phyloP scores from a whole-genome alignment of 1,139 yeast species.

The Suhomyces terraborum region DNA sequence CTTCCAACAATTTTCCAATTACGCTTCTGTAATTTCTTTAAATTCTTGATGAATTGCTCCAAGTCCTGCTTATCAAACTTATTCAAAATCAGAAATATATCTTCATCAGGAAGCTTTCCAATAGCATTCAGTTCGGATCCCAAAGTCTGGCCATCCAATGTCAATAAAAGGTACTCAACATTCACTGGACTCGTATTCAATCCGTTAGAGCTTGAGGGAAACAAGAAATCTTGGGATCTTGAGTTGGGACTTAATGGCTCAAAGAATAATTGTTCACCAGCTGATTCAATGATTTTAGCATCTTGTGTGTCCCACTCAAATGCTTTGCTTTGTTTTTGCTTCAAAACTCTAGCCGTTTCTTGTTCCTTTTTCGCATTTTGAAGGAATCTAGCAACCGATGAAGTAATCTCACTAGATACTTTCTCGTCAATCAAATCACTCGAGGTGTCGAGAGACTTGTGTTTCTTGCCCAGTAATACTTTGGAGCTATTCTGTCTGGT shows the following conservation, averaged over 20 bases:
- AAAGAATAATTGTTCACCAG: slow-evolving; percentile 52
- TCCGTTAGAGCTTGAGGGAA: slow-evolving; percentile 5
- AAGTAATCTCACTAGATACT: slow-evolving; percentile 3
- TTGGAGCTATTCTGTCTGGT: neutral
- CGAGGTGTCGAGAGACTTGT: neutral
- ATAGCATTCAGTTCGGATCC: slow-evolving; percentile 43
- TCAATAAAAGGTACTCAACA: slow-evolving; percentile 47
- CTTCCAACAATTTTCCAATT: slow-evolving; percentile 53
- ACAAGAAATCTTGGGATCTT: slow-evolving; percentile 5
- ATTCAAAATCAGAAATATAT: slow-evolving; percentile 48
- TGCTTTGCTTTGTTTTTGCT: slow-evolving; percentile 52
- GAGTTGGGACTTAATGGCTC: slow-evolving; percentile 28
- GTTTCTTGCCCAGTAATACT: slow-evolving; percentile 3
- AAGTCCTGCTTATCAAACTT: slow-evolving; percentile 38
- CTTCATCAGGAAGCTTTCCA: slow-evolving; percentile 42
- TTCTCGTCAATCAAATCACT: slow-evolving; percentile 1
- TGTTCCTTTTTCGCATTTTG: slow-evolving; percentile 42
- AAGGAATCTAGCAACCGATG: slow-evolving; percentile 40
- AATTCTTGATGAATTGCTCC: slow-evolving; percentile 29
- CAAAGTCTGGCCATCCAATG: slow-evolving; percentile 45
- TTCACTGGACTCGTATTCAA: slow-evolving; percentile 2
- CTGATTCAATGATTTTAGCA: slow-evolving; percentile 37
- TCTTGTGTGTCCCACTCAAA: slow-evolving; percentile 53
- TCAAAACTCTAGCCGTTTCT: slow-evolving; percentile 42
- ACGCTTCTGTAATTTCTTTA: slow-evolving; percentile 35